Base-by-base conservation (phyloP, 495 filamentous ascomycete genomes). In the Melanomma pulvis-pyrius region DNA sequence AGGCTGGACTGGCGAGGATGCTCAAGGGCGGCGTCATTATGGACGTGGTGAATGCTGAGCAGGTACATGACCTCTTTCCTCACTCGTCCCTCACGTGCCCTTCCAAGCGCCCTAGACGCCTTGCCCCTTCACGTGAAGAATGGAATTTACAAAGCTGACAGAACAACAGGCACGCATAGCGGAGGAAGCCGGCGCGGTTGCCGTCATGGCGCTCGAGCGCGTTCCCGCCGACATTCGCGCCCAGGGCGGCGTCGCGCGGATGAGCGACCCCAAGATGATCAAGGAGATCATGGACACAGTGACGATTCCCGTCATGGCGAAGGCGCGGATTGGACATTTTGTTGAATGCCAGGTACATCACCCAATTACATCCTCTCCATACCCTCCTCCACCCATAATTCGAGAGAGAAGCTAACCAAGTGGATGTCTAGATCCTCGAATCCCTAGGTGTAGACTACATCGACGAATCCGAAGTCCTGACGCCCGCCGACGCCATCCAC, bases 281-380 rank as follows among this genome's bases (percentile, higher is more conserved):
- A 89, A 90, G 78, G 92, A 93, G 77, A 98, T 98, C 73, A 96
- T 97, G 88, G 87, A 84, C 7, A 86, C 92, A 32, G 94, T 98
- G n/a, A 98, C 94, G 17, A 97, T 98, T 67, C 94, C 94, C 64
- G 96, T 98, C 77, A 98, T 98, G 94, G 94, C 94, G 22, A 98
- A 98, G 82, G 94, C 93, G 19, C 88, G 94, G 76, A 98, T 98
- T 75, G 94, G 94, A 25, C 94, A 98, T 79, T 91, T 97, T 69
- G 92, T 96, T 66, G 94, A 98, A 81, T 97, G 93, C 82, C 93
- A 91, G 86, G 87, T 89, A 77, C 53, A 77, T 51, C n/a, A 9
- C 19, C 44, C n/a, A n/a, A n/a, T n/a, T n/a, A n/a, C n/a, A n/a
- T n/a, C n/a, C n/a, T n/a, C 24, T 48, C 25, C 26, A 36, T 46